phyloP scores from a whole-genome alignment of 176 grass and related monocot genomes.

The Secale cereale region DNA sequence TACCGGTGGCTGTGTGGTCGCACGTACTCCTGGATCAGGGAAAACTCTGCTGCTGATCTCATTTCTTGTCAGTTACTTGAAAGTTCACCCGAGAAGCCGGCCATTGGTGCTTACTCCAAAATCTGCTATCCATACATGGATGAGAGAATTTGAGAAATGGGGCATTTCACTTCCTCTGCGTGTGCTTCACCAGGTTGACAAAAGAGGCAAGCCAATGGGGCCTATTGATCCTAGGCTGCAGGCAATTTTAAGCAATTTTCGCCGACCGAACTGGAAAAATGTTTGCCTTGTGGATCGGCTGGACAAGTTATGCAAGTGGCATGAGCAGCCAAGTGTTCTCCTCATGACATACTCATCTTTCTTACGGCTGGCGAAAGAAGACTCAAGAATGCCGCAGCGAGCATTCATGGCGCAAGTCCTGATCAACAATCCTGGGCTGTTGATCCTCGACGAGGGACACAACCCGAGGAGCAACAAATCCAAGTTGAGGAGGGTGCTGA shows the following conservation, averaged over 20 bases:
- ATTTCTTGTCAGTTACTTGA: constrained; percentile 85
- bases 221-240: constrained; percentile 34
- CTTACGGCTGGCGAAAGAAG: constrained; percentile 55
- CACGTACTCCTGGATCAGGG: constrained; percentile 86
- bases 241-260: constrained; percentile 18
- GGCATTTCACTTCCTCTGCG: constrained; percentile 55
- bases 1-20: constrained; percentile 82
- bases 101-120: constrained; percentile 88
- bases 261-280: constrained; percentile 31
- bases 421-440: constrained; percentile 69
- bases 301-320: constrained; percentile 78
- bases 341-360: constrained; percentile 90
- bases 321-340: constrained; percentile 73
- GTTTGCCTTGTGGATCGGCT: constrained; percentile 56
- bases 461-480: constrained; percentile 89
- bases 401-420: constrained; percentile 55
- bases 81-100: constrained; percentile 66
- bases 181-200: constrained; percentile 46
- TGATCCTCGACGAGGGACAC: constrained; percentile 93
- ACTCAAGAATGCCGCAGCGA: constrained; percentile 39
- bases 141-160: constrained; percentile 85
- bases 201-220: constrained; percentile 24
- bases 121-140: constrained; percentile 79
- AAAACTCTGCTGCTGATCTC: constrained; percentile 80
- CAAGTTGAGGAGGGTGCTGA: constrained; percentile 69